Evolutionary conservation across 495 filamentous ascomycete species (phyloP), one percentile per base, ranked within the genome.

Genomic region (Tetracladium setigerum): DNA sequence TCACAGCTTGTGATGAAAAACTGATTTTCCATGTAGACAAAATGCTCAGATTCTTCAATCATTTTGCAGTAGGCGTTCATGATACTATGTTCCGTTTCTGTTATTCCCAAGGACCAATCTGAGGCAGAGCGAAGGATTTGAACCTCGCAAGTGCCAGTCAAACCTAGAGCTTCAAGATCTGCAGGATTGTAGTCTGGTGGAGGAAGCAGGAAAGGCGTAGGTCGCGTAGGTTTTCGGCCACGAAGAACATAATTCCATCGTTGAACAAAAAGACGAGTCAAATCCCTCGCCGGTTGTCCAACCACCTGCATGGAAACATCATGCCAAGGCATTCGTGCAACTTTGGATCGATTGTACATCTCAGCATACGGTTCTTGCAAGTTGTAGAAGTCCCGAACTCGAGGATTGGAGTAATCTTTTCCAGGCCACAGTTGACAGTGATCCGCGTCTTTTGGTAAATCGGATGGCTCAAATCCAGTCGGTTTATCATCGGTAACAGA

Each of bases 271-370:
- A 97, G 92, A 13, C 92, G 78, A 17, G 89, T 95, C 38, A 97
- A 76, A 67, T 99, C 92, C 44, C 92, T 75, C 1, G 92, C 92
- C 1, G 92, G 92, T 59, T 97, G 92, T 32, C 92, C 92, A 18
- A 97, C 89, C 19, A 99, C 84, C 66, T 99, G 92, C 92, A 99
- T 99, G 10, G 84, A 81, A 44, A 99, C 92, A 63, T 99, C 92
- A 58, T 99, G 92, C 92, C 92, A 99, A 2, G 94, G 94, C 92
- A 97, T 99, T 44, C 92, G 73, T 0, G 94, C 87, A 14, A 92
- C 73, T 59, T 82, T 81, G 31, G 81, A 82, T 35, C 92, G 78
- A 59, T 97, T 89, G 58, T 99, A 99, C 92, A 99, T 99, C 63
- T 99, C 92, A 55, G 94, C 94, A 59, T 97, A 99, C 10, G 92